Evolutionary conservation across 495 filamentous ascomycete genomes (phyloP).

Genomic region (Aspergillus cristatus): DNA sequence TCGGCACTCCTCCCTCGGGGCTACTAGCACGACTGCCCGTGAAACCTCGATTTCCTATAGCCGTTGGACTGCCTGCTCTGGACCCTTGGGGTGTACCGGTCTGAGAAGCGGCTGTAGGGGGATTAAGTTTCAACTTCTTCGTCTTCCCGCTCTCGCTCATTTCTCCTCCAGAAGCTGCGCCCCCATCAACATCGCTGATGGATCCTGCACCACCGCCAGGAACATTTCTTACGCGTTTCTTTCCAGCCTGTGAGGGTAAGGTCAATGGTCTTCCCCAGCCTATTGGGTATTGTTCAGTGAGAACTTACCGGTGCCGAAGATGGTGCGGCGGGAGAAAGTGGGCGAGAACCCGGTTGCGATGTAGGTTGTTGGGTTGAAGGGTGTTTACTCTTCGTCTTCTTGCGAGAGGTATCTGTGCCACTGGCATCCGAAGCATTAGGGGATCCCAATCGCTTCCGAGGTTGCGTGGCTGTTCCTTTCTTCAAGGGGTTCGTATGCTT

Average conservation of each 20-base stretch:
- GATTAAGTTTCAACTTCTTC: conserved; percentile 59
- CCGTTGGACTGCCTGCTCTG: conserved; percentile 43
- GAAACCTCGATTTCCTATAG: conserved; percentile 16
- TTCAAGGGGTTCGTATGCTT: conserved; percentile 44
- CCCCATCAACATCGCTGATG: conserved; percentile 73
- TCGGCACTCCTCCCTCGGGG: conserved; percentile 14
- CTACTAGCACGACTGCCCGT: conserved; percentile 33
- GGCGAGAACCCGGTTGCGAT: conserved; percentile 49
- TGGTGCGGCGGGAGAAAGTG: conserved; percentile 37
- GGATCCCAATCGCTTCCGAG: conserved; percentile 78
- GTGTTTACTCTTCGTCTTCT: conserved; percentile 75
- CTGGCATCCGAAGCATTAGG: conserved; percentile 81
- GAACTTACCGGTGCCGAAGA: conserved; percentile 26
- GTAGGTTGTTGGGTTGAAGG: conserved; percentile 33
- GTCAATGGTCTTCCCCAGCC: too few relatives aligned
- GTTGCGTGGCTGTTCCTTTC: conserved; percentile 39
- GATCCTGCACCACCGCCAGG: conserved; percentile 45
- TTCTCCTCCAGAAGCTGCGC: conserved; percentile 54
- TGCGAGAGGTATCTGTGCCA: conserved; percentile 79
- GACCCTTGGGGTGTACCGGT: conserved; percentile 47
- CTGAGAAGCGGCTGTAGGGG: conserved; percentile 37
- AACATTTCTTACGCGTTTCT: conserved; percentile 37
- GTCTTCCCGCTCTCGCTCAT: conserved; percentile 63
- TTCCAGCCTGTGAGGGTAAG: conserved; percentile 27
- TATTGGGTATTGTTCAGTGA: too few relatives aligned